These are phyloP conservation scores for Sclerotinia spermophila DNA, from an alignment of 2,329 filamentous ascomycete species.

Conservation along the genomic window DNA sequence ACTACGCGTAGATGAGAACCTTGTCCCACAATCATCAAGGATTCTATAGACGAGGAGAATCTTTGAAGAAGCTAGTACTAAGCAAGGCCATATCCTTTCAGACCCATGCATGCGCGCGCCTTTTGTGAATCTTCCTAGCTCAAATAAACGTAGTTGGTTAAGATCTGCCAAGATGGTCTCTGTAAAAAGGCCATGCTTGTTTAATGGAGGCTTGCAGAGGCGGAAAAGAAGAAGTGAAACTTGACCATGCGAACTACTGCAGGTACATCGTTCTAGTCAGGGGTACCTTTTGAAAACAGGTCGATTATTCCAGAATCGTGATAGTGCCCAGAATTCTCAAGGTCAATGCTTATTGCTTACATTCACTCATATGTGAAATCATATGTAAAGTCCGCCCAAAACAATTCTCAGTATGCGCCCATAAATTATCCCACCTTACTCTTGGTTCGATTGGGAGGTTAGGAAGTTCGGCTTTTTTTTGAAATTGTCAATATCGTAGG, in stretches of 20 bases:
- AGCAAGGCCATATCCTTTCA: conserved; percentile 6
- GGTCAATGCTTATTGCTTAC: conserved; percentile 15
- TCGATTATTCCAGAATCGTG: background rate
- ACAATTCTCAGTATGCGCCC: background rate
- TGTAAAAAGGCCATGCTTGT: background rate
- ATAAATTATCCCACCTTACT: background rate
- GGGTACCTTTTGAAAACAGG: background rate
- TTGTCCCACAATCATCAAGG: conserved; percentile 2
- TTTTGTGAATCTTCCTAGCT: background rate
- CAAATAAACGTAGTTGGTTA: background rate
- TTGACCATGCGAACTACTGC: conserved; percentile 13
- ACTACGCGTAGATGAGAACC: conserved; percentile 9
- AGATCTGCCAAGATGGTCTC: background rate
- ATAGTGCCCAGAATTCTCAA: conserved; percentile 7
- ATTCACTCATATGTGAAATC: conserved; percentile 1
- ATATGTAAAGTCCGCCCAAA: background rate
- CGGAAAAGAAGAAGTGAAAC: conserved; percentile 15
- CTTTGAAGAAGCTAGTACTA: conserved; percentile 10
- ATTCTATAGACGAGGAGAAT: conserved; percentile 10
- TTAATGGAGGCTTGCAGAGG: conserved; percentile 8
- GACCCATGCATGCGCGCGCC: conserved; percentile 19
- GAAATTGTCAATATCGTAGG: background rate
- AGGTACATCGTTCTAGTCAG: conserved; percentile 15
- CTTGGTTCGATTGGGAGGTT: background rate
- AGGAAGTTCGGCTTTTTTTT: background rate